phyloP scores from a whole-genome alignment of 768 basidiomycete species.

The Phanerodontia chrysosporium region DNA sequence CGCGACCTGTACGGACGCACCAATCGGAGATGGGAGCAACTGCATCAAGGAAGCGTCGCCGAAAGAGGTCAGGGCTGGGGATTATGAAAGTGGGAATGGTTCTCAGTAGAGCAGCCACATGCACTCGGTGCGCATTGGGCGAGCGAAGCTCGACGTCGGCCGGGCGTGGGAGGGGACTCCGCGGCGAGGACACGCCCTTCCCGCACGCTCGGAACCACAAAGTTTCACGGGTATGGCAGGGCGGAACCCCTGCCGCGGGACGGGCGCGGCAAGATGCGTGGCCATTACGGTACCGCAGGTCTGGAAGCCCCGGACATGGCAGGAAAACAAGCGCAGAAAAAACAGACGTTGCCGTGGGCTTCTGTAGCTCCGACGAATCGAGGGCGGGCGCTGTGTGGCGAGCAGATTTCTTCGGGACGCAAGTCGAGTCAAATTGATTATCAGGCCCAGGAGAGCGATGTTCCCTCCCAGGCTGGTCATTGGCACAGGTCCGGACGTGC shows the following conservation, averaged over 20 bases:
- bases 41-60: slow-evolving; percentile 14
- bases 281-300: slow-evolving; percentile 10
- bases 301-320: slow-evolving; percentile 6
- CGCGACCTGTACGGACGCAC: not conserved
- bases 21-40: slow-evolving; percentile 14
- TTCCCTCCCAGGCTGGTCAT: not conserved
- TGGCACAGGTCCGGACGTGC: not conserved
- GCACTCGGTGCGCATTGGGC: slow-evolving; percentile 8
- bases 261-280: slow-evolving; percentile 11
- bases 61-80: slow-evolving; percentile 1
- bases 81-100: slow-evolving; percentile 11
- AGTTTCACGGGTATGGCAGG: slow-evolving; percentile 6
- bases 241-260: slow-evolving; percentile 7
- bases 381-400: not conserved
- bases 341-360: not conserved
- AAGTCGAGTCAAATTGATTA: slow-evolving; percentile 9
- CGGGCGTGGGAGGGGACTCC: slow-evolving; percentile 7
- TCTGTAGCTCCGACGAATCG: slow-evolving; percentile 3
- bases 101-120: slow-evolving; percentile 8
- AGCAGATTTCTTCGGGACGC: not conserved
- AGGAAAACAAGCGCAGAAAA: slow-evolving; percentile 12
- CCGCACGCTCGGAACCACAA: slow-evolving; percentile 6
- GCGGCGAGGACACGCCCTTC: not conserved
- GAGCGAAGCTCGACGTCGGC: slow-evolving; percentile 11
- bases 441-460: not conserved